Base-by-base conservation (phyloP, 2,329 filamentous ascomycete genomes). In the Chrysoporthe cubensis region DNA sequence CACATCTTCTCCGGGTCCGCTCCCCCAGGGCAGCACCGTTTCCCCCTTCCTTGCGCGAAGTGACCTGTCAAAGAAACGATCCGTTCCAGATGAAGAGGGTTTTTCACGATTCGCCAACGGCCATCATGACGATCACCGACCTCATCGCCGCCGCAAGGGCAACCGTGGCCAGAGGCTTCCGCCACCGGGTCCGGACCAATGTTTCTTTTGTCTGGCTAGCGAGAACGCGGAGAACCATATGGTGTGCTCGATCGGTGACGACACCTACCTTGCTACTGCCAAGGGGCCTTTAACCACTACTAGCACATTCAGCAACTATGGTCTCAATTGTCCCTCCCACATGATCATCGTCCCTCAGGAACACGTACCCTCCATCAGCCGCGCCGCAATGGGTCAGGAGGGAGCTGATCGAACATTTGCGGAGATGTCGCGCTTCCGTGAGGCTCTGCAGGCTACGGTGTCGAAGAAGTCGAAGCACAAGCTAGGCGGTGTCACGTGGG, bases 171-270 rank as follows among this genome's bases (percentile, higher is more conserved):
- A 81, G 78, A 66, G 79, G 77, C 74, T 84, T 6, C 88, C 90
- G 14, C 88, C 88, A 7, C 89, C 88, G 0, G 88, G 90, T 0
- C 93, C 93, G 1, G 90, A 90, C 64, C 87, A 91, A 74, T 99
- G 96, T 80, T 99, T 96, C 83, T 98, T 99, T 82, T 99, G 96
- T 76, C 85, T 99, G 13, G 94, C 93, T 6, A 97, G 97, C 77
- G 88, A 91, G 6, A 91, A 91, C 69, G 83, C 96, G 57, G 91
- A 92, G 64, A 91, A 90, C 1, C 95, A 99, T 79, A 91, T 99
- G 79, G 91, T 97, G 74, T 91, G 91, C 71, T 94, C 91, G 37
- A 95, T 99, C 71, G 96, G 92, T 64, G 90, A 94, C 21, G 91
- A 97, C 69, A 86, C 89, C 65, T 98, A 98, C 78, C 80, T 98